These are phyloP conservation scores for Geranomyces michiganensis DNA, from an alignment of 192 early-diverging fungal genomes.

Conservation along the genomic window DNA sequence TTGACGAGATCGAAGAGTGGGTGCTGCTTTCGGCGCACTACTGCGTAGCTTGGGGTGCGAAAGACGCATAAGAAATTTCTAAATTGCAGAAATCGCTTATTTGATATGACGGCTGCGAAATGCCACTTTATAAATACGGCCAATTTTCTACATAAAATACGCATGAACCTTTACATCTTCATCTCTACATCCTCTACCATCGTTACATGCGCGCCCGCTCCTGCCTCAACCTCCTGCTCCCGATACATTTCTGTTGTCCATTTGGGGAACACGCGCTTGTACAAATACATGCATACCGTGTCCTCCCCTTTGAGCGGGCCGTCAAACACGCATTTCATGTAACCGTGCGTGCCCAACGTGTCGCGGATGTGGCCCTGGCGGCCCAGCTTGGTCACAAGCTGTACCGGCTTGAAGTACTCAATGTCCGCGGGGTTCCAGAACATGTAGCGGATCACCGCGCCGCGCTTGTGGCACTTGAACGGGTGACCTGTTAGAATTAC, in stretches of 20 bases:
- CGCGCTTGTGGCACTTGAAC: constrained; percentile 90
- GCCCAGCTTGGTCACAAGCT: constrained; percentile 88
- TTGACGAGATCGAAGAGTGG: constrained; percentile 96
- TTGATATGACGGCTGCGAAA: too few relatives aligned
- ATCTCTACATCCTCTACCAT: too few relatives aligned
- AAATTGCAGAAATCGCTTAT: too few relatives aligned
- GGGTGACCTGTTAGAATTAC: constrained; percentile 93
- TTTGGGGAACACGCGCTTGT: constrained; percentile 96
- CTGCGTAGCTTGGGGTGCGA: constrained; percentile 65
- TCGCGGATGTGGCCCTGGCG: constrained; percentile 91
- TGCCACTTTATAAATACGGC: too few relatives aligned
- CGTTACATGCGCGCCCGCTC: too few relatives aligned
- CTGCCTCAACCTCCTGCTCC: constrained; percentile 11
- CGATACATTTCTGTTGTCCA: constrained; percentile 73
- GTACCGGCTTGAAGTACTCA: constrained; percentile 94
- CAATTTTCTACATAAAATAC: too few relatives aligned
- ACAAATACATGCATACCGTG: constrained; percentile 94
- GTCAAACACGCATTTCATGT: constrained; percentile 94
- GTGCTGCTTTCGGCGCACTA: constrained; percentile 80
- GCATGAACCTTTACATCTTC: too few relatives aligned
- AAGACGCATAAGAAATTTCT: neutral
- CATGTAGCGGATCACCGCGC: constrained; percentile 94
- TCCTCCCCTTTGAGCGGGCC: constrained; percentile 89
- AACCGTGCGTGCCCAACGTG: constrained; percentile 94
- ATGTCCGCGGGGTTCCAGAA: constrained; percentile 95